Evolutionary conservation across 768 basidiomycete species (phyloP), one percentile per base, ranked within the genome.

Genomic region (Hericium rajendrae): DNA sequence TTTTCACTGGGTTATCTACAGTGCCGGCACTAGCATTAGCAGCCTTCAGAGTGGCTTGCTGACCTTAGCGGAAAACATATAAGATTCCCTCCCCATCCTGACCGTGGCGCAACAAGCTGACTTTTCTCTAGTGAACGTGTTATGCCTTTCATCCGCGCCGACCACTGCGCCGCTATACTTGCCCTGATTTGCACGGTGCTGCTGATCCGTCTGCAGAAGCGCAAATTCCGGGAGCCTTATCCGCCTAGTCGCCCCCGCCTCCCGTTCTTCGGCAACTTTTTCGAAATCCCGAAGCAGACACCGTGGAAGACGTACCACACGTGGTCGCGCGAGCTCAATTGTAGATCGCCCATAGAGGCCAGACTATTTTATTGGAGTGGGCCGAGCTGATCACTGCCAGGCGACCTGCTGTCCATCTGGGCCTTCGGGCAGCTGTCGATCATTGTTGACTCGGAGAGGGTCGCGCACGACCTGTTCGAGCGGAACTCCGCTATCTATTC

Each of bases 401-500:
- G 72, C 15, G 61, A 72, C 39, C 32, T 74, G 6, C 62, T 68
- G 39, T 69, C 69, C 48, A 66, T 71, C 26, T 62, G 59, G 18
- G 61, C 71, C 48, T 65, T 74, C 9, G 71, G 73, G 9, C 64
- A 64, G 50, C 62, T 65, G 37, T 64, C 75, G 43, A 55, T 76
- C 38, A 50, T 75, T 43, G 62, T 75, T 12, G 70, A 71, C 52
- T 70, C 66, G 38, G 52, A 57, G 38, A 62, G 67, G 52, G 55
- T 65, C 11, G 74, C 71, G 4, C 69, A 62, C 48, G 70, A 67
- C 46, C 62, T 76, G 1, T 60, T 76, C 18, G 71, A 76, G 20
- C 69, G 70, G 53, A 71, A 73, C 20, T 68, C 70, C 28, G 62
- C 58, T 10, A 60, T 66, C 53, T 76, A 76, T 55, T 74, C 74